These are phyloP conservation scores for Metschnikowia kofuensis DNA, from an alignment of 805 yeast species.

Conservation along the genomic window DNA sequence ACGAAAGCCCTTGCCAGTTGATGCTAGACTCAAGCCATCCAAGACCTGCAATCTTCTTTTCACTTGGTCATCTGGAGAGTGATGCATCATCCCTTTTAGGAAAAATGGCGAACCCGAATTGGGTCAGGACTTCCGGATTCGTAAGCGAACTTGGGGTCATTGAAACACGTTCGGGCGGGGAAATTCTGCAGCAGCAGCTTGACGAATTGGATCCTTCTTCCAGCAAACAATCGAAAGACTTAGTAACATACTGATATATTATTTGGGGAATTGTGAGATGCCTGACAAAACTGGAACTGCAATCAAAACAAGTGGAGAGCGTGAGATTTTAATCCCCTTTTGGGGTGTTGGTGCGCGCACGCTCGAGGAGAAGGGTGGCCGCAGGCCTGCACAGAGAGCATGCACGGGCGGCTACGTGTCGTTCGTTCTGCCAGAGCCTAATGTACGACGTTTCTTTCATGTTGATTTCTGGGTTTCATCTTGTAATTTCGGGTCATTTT, in stretches of 20 bases:
- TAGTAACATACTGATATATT: slow-evolving; percentile 5
- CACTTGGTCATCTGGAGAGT: background rate
- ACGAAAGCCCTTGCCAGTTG: too few species aligned
- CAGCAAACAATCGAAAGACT: background rate
- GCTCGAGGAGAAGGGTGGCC: slow-evolving; percentile 1
- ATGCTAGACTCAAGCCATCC: too few species aligned
- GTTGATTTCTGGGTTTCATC: background rate
- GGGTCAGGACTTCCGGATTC: slow-evolving; percentile 12
- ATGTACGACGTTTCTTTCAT: background rate
- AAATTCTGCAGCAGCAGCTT: too few species aligned
- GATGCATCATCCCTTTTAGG: slow-evolving; percentile 20
- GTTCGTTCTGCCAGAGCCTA: slow-evolving; percentile 7
- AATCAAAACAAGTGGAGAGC: slow-evolving; percentile 17
- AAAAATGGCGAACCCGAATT: slow-evolving; percentile 21
- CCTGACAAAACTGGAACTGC: slow-evolving; percentile 11
- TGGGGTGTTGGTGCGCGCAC: slow-evolving; percentile 19
- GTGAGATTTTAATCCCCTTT: slow-evolving; percentile 21
- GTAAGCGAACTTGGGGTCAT: background rate
- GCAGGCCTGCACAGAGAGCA: slow-evolving; percentile 3
- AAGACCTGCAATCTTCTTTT: too few species aligned
- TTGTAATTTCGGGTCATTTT: background rate
- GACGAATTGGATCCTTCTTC: background rate
- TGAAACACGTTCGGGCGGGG: background rate
- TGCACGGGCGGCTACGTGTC: slow-evolving; percentile 1
- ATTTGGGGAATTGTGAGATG: slow-evolving; percentile 3